Conservation (phyloP, 1,284 basidiomycete genomes). For the Boletus semigastroideus region DNA sequence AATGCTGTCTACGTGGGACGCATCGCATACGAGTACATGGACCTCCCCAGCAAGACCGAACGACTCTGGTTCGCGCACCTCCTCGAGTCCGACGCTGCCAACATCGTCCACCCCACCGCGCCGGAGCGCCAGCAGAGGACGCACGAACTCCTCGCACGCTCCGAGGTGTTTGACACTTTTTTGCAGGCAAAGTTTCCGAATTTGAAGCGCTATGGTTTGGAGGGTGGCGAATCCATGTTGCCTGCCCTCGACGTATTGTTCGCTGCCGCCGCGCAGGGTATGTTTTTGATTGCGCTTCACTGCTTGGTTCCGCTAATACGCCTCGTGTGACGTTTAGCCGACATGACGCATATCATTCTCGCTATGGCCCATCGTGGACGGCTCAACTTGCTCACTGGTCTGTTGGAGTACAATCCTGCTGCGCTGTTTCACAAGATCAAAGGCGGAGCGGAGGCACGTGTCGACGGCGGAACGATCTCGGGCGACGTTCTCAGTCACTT, state of each 20-base stretch:
- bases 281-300: not conserved
- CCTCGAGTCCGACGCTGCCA: conserved; percentile 60
- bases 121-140: conserved; percentile 50
- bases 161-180: conserved; percentile 83
- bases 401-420: conserved; percentile 65
- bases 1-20: conserved; percentile 74
- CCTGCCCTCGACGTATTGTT: conserved; percentile 81
- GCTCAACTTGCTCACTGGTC: conserved; percentile 80
- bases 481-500: conserved; percentile 90
- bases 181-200: conserved; percentile 82
- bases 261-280: conserved; percentile 61
- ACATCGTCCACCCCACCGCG: not conserved
- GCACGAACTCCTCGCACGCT: conserved; percentile 67
- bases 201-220: conserved; percentile 80
- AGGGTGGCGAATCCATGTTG: conserved; percentile 90
- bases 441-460: conserved; percentile 67
- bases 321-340: conserved; percentile 42
- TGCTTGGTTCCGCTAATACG: not conserved
- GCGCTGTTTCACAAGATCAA: conserved; percentile 84
- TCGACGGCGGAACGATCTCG: conserved; percentile 65
- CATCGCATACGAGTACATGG: conserved; percentile 90
- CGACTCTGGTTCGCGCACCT: conserved; percentile 84
- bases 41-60: conserved; percentile 77
- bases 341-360: conserved; percentile 70
- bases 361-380: conserved; percentile 89